Evolutionary conservation across 2,329 filamentous ascomycete genomes (phyloP).

Genomic region (Saccharata proteae): DNA sequence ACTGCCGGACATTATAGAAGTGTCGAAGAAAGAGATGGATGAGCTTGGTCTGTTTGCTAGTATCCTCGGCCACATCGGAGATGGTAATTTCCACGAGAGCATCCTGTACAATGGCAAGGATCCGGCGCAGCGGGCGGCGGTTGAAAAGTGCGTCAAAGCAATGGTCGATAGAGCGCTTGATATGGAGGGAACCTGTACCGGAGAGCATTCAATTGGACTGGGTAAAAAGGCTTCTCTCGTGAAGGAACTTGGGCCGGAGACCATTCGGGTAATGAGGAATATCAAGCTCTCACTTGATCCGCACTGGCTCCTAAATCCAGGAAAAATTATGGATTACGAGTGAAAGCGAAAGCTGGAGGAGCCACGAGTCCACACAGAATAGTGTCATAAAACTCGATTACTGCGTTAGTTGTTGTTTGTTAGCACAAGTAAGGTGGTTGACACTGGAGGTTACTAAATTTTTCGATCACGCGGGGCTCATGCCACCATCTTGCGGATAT

Average conservation of each 20-base stretch:
- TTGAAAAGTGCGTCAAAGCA: constrained; percentile 70
- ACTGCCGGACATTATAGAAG: constrained; percentile 56
- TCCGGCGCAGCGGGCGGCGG: constrained; percentile 57
- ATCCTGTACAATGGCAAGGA: constrained; percentile 74
- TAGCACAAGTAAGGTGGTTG: too few relatives aligned
- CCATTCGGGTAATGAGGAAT: constrained; percentile 70
- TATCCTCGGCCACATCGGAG: constrained; percentile 80
- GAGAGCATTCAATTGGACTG: constrained; percentile 75
- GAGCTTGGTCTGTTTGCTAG: constrained; percentile 76
- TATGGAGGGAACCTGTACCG: constrained; percentile 90
- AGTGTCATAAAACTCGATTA: too few relatives aligned
- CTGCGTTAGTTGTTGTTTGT: too few relatives aligned
- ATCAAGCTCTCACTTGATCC: constrained; percentile 79
- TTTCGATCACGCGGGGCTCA: too few relatives aligned
- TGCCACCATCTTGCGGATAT: too few relatives aligned
- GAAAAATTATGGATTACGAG: constrained; percentile 68
- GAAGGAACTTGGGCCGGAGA: constrained; percentile 68
- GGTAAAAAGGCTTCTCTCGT: constrained; percentile 73
- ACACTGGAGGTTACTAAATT: too few relatives aligned
- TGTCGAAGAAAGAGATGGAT: constrained; percentile 82
- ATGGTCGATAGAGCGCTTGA: constrained; percentile 86
- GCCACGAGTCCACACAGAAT: too few relatives aligned
- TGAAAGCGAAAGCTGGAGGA: too few relatives aligned
- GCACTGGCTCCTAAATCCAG: constrained; percentile 80
- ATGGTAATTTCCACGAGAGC: constrained; percentile 89